phyloP scores from a whole-genome alignment of 2,329 filamentous ascomycete genomes.

The Exophiala bonariae region DNA sequence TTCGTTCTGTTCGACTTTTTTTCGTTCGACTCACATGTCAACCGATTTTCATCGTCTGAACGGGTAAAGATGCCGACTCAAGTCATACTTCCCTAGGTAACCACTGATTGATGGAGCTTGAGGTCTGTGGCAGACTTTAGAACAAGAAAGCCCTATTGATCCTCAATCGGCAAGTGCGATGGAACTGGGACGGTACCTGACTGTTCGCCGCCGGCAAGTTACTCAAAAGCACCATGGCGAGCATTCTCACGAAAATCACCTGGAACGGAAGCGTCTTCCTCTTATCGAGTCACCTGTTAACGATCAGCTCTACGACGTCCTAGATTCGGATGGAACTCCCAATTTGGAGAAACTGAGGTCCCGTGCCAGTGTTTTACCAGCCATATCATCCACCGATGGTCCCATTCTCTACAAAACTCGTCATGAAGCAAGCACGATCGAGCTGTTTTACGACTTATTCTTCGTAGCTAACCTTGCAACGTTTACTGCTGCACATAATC shows the following conservation, averaged over 20 bases:
- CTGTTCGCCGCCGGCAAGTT: neutral
- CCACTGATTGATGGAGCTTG: no score
- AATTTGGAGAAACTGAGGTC: neutral
- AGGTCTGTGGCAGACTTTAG: no score
- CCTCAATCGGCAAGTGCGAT: neutral
- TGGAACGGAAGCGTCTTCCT: neutral
- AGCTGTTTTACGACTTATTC: constrained; percentile 62
- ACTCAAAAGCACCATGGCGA: neutral
- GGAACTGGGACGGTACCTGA: constrained; percentile 1
- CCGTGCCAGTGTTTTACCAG: neutral
- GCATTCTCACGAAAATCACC: neutral
- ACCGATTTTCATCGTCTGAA: no score
- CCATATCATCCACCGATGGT: neutral
- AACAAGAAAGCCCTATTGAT: no score
- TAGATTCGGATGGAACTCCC: neutral
- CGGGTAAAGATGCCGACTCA: no score
- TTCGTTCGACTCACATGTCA: no score
- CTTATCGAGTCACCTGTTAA: constrained; percentile 1
- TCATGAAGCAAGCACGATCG: constrained; percentile 54
- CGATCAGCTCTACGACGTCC: neutral
- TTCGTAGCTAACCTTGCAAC: constrained; percentile 66
- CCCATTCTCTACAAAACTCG: constrained; percentile 39
- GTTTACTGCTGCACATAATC: constrained; percentile 57
- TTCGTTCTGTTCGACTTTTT: no score
- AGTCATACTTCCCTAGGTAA: no score